Evolutionary conservation across 2,329 filamentous ascomycete genomes (phyloP), one percentile per base, ranked within the genome.

Genomic region (Fusarium luffae): DNA sequence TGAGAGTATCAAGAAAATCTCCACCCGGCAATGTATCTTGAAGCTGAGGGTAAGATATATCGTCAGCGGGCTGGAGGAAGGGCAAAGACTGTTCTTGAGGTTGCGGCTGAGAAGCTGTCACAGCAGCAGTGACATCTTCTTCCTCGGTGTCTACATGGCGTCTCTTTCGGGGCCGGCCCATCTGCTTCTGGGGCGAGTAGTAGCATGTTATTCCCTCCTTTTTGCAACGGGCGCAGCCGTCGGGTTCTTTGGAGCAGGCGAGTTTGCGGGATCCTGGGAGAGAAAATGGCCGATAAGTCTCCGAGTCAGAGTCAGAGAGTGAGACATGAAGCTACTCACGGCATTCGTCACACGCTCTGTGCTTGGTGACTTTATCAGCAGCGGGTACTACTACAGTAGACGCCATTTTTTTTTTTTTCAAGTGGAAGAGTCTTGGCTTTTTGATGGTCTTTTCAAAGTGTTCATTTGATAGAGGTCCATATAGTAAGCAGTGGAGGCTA

Each of bases 331-430:
- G 34, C 19, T 32, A 83, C 87, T 79, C 83, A 91, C 89, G 85
- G 79, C 89, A 91, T 77, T 90, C 88, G 77, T 91, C 89, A 77
- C 89, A 91, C 65, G 89, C 88, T 49, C 88, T 84, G 67, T 86
- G 87, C 74, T 88, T 90, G 64, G 81, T 75, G 63, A 78, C 69
- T 52, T 68, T 71, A 44, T 65, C 60, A 37, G 59, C 54, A 59
- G 55, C 32, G 21, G 23, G 13, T 25, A n/a, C n/a, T 28, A 34
- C 43, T 34, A 48, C 23, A 21, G 68, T 67, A 47, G 72, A 58
- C 34, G 69, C 55, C 77, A 78, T 77, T 4, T 19, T n/a, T n/a
- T n/a, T n/a, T n/a, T n/a, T 56, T 56, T 56, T 64, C 13, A 28
- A 27, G 13, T 50, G 25, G 25, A 25, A 34, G 34, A 18, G 8